Evolutionary conservation across 75 land plant species (phyloP).

Genomic region (Azolla pinnata): DNA sequence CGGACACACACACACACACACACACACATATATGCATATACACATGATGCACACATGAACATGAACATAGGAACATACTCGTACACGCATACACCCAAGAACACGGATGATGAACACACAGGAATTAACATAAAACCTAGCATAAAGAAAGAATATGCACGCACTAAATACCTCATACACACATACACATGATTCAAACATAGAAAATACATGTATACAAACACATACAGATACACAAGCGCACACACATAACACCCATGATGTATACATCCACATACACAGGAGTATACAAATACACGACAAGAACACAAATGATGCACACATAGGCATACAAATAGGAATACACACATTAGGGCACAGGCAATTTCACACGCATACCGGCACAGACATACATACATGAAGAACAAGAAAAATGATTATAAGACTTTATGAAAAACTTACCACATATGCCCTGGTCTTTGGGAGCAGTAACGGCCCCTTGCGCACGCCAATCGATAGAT

Average conservation of each 20-base stretch:
- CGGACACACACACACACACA: too few species aligned
- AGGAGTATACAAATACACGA: background rate
- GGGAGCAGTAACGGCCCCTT: slow-evolving; percentile 42
- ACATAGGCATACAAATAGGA: background rate
- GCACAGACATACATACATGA: background rate
- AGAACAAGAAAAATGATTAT: background rate
- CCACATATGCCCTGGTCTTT: slow-evolving; percentile 53
- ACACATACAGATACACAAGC: background rate
- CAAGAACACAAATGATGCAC: background rate
- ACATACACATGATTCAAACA: too few species aligned
- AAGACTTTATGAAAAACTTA: slow-evolving; percentile 1
- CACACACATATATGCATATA: too few species aligned
- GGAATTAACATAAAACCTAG: background rate
- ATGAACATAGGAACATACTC: too few species aligned
- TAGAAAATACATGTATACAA: background rate
- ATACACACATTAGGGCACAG: too few species aligned
- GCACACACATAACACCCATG: background rate
- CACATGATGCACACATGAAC: too few species aligned
- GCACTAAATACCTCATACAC: too few species aligned
- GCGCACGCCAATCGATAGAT: slow-evolving; percentile 41
- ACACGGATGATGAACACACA: background rate
- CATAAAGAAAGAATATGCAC: background rate
- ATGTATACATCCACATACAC: background rate
- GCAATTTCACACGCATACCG: background rate
- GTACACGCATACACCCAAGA: too few species aligned